Base-by-base conservation (phyloP, 2,329 filamentous ascomycete genomes). In the Pleoardoris graminearum region DNA sequence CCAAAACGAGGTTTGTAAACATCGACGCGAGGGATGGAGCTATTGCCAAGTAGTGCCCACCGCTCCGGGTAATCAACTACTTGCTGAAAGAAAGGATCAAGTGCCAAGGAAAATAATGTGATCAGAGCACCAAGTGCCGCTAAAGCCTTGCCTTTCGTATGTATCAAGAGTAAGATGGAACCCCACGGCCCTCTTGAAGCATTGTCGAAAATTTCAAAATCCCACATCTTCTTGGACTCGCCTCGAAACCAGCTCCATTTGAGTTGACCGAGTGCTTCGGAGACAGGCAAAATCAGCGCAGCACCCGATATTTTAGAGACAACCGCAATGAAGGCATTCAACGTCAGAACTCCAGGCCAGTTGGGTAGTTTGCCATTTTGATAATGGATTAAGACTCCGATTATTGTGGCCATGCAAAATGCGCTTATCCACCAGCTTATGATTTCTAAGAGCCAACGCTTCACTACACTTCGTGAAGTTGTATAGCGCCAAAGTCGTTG, bases 131-230 rank as follows among this genome's bases (percentile, higher is more conserved):
- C 67, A 0, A 69, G 2, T 0, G 65, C 59, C 1, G 67, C 65
- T 0, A 72, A 10, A 0, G 65, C 38, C 2, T 43, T 64, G 0
- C 61, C 60, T 17, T 63, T 65, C 0, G 66, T 69, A 0, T 58
- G 41, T 0, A 69, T 52, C 0, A 70, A 29, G 0, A 70, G 48
- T 0, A 69, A 17, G 0, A 68, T 8, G 0, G 65, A 49, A 0
- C 67, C 67, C 64, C 66, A 68, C 0, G 67, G 66, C 0, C 67
- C 67, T 41, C 67, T 16, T 0, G 62, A 66, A 0, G 66, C 66
- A 2, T 68, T 68, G n/a, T 73, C 70, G 14, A 73, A 73, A 0
- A 69, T 67, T 23, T 73, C 70, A 14, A 67, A 71, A n/a, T 72
- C 70, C 62, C 63, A 67, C 54, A 72, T 67, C 7, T 60, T 53